These are phyloP conservation scores for Saitoella complicata DNA, from an alignment of 805 yeast genomes.

Conservation along the genomic window DNA sequence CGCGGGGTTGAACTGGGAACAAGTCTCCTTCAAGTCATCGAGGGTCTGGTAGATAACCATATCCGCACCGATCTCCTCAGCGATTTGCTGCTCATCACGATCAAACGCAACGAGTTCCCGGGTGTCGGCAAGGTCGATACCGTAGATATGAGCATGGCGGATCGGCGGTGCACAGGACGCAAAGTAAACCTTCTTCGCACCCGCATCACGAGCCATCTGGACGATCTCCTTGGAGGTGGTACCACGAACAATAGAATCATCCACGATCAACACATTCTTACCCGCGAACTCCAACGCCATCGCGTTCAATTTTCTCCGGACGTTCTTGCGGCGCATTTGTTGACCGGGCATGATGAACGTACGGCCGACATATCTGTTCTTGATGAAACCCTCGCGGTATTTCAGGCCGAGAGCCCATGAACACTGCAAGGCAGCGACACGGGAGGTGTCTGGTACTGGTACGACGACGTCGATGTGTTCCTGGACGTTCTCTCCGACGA, in stretches of 20 bases:
- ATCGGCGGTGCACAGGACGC: conserved; percentile 99
- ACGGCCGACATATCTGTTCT: conserved; percentile 92
- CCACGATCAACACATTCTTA: conserved; percentile 75
- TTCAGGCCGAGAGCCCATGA: conserved; percentile 68
- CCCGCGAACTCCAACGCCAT: conserved; percentile 85
- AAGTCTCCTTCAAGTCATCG: conserved; percentile 68
- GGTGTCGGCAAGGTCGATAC: conserved; percentile 92
- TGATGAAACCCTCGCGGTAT: conserved; percentile 92
- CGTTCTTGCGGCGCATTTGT: conserved; percentile 81
- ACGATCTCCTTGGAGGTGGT: conserved; percentile 94
- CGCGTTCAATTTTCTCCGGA: conserved; percentile 86
- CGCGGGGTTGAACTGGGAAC: conserved; percentile 23
- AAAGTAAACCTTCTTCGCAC: conserved; percentile 85
- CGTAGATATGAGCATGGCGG: conserved; percentile 87
- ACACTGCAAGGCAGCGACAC: conserved; percentile 86
- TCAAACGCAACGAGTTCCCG: conserved; percentile 82
- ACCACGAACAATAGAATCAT: conserved; percentile 95
- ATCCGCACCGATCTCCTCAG: conserved; percentile 74
- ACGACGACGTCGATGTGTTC: conserved; percentile 78
- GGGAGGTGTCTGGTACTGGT: conserved; percentile 97
- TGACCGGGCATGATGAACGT: conserved; percentile 98
- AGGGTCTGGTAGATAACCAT: conserved; percentile 75
- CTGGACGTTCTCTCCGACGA: conserved; percentile 31
- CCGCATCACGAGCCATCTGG: conserved; percentile 97
- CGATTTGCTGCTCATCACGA: conserved; percentile 58